Base-by-base conservation (phyloP, 1,284 basidiomycete species). In the Heterobasidion annosum region DNA sequence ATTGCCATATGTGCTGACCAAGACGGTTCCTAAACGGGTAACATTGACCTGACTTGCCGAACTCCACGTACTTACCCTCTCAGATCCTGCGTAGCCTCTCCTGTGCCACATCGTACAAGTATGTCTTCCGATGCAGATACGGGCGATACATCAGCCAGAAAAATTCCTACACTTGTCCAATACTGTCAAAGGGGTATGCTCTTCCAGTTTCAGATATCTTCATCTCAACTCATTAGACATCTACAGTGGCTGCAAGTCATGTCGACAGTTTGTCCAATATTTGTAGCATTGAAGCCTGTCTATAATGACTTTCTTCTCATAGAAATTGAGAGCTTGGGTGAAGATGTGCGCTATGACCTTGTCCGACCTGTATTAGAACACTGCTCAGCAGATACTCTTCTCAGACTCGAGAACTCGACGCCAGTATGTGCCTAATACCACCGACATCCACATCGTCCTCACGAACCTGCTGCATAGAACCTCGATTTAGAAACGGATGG, bases 351-450 rank as follows among this genome's bases (percentile, higher is more conserved):
- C 52, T 83, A 79, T 66, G 72, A 76, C 48, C 73, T 90, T 48
- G 75, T 85, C 58, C 77, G 76, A 63, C 88, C 88, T 47, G 80
- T 91, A 48, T 72, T 91, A 57, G 79, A 85, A 63, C 74, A 77
- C 61, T 90, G 88, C 67, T 77, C 77, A 56, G 76, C 81, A 61
- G 84, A 88, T 57, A 83, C 83, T 57, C 74, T 91, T 37, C 69
- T 77, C 56, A 73, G 79, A 58, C 66, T 91, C 56, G 88, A 91
- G 68, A 71, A 78, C 60, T 71, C 75, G 45, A 85, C 83, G 47
- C 83, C 85, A 48, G 88, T 89, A 66, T 63, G 83, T 74, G 43
- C 40, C 40, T 51, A 44, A 18, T 54, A 50, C 37, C 54, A 25
- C 40, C 58, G 49, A 37, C 47, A 51, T 18, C 52, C 25, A 8